Evolutionary conservation across 257 asterid genomes (phyloP).

Genomic region (Nicotiana sylvestris): DNA sequence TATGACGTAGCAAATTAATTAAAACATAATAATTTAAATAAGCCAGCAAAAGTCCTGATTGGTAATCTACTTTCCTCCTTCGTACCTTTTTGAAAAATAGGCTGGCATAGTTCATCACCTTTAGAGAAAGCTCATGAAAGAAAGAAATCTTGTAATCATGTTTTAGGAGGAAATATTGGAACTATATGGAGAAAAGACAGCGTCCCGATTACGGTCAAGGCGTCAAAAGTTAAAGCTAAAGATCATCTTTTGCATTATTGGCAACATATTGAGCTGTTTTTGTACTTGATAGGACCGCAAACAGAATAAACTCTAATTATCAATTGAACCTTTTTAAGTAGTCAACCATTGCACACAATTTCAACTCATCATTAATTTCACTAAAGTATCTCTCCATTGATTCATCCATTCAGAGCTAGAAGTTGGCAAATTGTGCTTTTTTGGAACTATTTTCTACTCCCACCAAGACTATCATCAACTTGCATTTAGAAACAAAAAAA

Average conservation of each 20-base stretch:
- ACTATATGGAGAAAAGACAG: conserved; percentile 5
- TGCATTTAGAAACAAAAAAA: neutral
- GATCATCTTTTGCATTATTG: conserved; percentile 17
- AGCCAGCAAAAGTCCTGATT: neutral
- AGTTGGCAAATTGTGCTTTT: conserved; percentile 14
- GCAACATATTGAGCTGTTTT: conserved; percentile 26
- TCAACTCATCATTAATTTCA: conserved; percentile 25
- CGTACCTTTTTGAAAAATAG: conserved; percentile 4
- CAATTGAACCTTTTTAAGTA: conserved; percentile 13
- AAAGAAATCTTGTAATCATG: conserved; percentile 15
- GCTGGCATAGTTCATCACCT: conserved; percentile 20
- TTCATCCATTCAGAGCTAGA: conserved; percentile 15
- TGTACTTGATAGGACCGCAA: conserved; percentile 19
- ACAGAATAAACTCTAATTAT: conserved; percentile 15
- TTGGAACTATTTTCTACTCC: neutral
- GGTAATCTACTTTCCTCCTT: conserved; percentile 5
- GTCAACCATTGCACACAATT: conserved; percentile 28
- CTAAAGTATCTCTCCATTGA: conserved; percentile 22
- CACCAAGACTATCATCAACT: conserved; percentile 2
- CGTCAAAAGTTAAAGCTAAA: conserved; percentile 6
- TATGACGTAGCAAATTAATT: neutral
- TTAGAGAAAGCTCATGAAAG: conserved; percentile 22
- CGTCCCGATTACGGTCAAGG: conserved; percentile 23
- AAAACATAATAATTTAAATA: neutral
- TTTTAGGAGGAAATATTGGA: conserved; percentile 11